Base-by-base conservation (phyloP, 2,329 filamentous ascomycete genomes). In the Cladosporium halotolerans region DNA sequence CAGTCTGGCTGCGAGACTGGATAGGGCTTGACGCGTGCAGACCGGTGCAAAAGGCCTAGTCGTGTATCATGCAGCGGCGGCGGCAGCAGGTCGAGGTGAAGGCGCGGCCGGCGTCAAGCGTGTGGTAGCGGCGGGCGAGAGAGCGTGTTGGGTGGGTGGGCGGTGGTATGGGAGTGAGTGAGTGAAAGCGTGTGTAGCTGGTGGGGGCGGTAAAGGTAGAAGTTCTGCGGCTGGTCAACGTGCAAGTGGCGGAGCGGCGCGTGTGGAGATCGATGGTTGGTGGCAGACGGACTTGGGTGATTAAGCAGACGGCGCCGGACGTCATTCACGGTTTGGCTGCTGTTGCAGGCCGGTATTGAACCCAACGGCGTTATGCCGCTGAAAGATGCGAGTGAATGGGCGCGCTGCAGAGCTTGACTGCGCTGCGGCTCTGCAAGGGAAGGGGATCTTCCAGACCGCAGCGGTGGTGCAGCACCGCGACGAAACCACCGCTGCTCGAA, bases 21-120 rank as follows among this genome's bases (percentile, higher is more conserved):
- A 57, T 33, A 61, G 53, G 46, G 46, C 45, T 60, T 56, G 57
- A 64, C 60, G 61, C 62, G 63, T 62, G 63, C 61, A 60, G 60
- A 63, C 62, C 63, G 63, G 62, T 60, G 54, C 50, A 53, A 53
- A 40, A 40, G 55, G 58, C 38, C 54, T 59, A 64, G 42, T 54
- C 52, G 47, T 60, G 55, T 57, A 40, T 54, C 63, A 66, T 66
- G 58, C 63, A 63, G 58, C 52, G 53, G 53, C 43, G 53, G 45
- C 39, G 52, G 50, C 19, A 23, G 40, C n/a, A 14, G 16, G 16
- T 19, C 19, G 41, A 16, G 42, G 23, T 8, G 19, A 45, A 39
- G 18, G 40, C 44, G 55, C 23, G 48, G 42, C 41, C 40, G 28
- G 38, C 50, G 10, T 11, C 9, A 11, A 4, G 34, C 4, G 34